Conservation (phyloP, 2,329 filamentous ascomycete genomes). For the Aspergillus tanneri region DNA sequence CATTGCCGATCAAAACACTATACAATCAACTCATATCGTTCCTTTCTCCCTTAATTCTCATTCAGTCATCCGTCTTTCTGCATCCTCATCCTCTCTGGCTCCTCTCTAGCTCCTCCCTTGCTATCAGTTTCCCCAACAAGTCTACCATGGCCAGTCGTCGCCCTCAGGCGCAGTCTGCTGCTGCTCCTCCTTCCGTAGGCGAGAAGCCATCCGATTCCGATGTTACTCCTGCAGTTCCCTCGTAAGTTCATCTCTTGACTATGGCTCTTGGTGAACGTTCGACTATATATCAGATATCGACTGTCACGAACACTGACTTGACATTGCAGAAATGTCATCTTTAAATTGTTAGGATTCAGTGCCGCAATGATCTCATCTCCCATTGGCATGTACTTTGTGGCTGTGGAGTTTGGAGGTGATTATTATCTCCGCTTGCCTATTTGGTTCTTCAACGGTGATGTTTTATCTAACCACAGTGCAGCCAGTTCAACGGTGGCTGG, state of each 20-base stretch:
- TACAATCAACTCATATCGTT: too few species aligned
- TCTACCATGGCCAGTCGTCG: slow-evolving; percentile 35
- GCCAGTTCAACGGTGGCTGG: slow-evolving; percentile 88
- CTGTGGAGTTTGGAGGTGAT: slow-evolving; percentile 76
- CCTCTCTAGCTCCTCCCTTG: not conserved
- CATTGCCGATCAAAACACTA: too few species aligned
- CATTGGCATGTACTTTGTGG: slow-evolving; percentile 84
- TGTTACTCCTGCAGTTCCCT: slow-evolving; percentile 78
- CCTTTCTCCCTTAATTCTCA: not conserved
- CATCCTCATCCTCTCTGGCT: not conserved
- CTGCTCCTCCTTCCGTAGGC: slow-evolving; percentile 29
- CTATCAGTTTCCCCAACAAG: not conserved
- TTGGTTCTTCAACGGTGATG: not conserved
- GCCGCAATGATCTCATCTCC: slow-evolving; percentile 86
- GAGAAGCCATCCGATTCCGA: slow-evolving; percentile 60
- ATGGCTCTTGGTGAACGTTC: slow-evolving; percentile 9
- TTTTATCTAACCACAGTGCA: slow-evolving; percentile 39
- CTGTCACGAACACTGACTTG: not conserved
- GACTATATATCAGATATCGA: not conserved
- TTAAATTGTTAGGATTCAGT: slow-evolving; percentile 87
- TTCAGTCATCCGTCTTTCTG: too few species aligned
- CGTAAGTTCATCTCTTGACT: slow-evolving; percentile 53
- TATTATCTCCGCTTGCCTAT: slow-evolving; percentile 10
- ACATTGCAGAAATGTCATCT: slow-evolving; percentile 69
- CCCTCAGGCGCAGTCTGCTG: slow-evolving; percentile 30